phyloP scores from a whole-genome alignment of 2,329 filamentous ascomycete species.

The Fusarium sp. region DNA sequence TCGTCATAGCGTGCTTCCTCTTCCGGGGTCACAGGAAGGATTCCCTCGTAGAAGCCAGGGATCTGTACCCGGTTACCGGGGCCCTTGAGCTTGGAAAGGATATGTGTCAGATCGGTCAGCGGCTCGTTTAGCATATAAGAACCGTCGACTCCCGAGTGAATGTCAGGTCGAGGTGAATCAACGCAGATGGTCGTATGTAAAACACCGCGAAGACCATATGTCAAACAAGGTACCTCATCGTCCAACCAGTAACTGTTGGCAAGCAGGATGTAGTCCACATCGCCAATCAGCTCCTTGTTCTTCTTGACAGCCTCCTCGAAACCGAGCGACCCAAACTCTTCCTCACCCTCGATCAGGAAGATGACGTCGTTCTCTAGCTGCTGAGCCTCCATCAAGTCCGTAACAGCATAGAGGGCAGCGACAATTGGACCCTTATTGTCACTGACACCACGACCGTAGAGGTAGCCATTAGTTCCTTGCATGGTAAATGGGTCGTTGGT shows the following conservation, averaged over 20 bases:
- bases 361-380: conserved; percentile 87
- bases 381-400: conserved; percentile 88
- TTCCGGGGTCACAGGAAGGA: conserved; percentile 78
- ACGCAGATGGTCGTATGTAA: conserved; percentile 93
- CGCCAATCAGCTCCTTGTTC: conserved; percentile 86
- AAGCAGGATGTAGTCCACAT: conserved; percentile 92
- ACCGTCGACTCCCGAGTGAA: conserved; percentile 97
- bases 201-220: conserved; percentile 92
- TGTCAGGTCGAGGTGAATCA: conserved; percentile 85
- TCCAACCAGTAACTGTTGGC: conserved; percentile 99
- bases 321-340: conserved; percentile 92
- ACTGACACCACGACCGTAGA: conserved; percentile 95
- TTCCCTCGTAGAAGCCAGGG: conserved; percentile 88
- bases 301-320: conserved; percentile 86
- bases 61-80: conserved; percentile 84
- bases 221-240: conserved; percentile 93
- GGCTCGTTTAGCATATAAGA: conserved; percentile 91
- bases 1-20: conserved; percentile 87
- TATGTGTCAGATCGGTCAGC: conserved; percentile 87
- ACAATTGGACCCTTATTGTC: conserved; percentile 98
- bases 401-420: conserved; percentile 92
- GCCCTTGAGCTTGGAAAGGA: conserved; percentile 86
- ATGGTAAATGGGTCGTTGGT: conserved; percentile 89
- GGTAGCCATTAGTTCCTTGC: conserved; percentile 88
- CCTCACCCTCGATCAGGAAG: conserved; percentile 96